Evolutionary conservation across 1,284 basidiomycete genomes (phyloP), one percentile per base, ranked within the genome.

Genomic region (Afroboletus lepidellus): DNA sequence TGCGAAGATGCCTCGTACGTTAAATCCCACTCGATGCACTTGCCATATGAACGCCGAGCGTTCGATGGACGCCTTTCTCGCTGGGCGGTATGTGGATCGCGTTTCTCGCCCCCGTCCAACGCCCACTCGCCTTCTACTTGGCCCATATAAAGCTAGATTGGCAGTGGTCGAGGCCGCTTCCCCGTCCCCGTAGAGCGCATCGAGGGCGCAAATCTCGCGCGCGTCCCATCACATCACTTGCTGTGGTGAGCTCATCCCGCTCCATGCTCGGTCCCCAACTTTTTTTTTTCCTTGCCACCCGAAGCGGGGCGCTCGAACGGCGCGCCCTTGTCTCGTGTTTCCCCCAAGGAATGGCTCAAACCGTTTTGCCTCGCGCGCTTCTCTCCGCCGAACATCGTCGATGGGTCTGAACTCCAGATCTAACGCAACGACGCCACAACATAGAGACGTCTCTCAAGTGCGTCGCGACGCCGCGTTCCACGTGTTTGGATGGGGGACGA

Each of bases 111-210:
- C 41, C 48, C 60, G 30, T 55, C 39, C 46, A 53, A 59, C 45
- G 37, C 24, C 48, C 56, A 46, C 39, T 32, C 41, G 41, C 23
- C 43, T 44, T 41, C 41, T 9, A 16, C 32, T 23, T 9, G 23
- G 25, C 50, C 50, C 52, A 34, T 56, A 60, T 51, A 46, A 54
- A 58, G 60, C 25, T 52, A 53, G 48, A 66, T 63, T 54, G 36
- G n/a, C 37, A 36, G 6, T 41, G 36, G 46, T 53, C 50, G 41
- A 52, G 25, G 44, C n/a, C n/a, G n/a, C 29, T 30, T 41, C 21
- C 41, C 8, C 29, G 25, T 51, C 21, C 7, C 23, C 32, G 21
- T 46, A 20, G 18, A 23, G 30, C 29, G 29, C 36, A n/a, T 62
- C 38, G 50, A 60, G 27, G 41, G 48, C 45, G 37, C 44, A 44